Conservation (phyloP, 352 stramenopile species). For the Blastocystis hominis region DNA sequence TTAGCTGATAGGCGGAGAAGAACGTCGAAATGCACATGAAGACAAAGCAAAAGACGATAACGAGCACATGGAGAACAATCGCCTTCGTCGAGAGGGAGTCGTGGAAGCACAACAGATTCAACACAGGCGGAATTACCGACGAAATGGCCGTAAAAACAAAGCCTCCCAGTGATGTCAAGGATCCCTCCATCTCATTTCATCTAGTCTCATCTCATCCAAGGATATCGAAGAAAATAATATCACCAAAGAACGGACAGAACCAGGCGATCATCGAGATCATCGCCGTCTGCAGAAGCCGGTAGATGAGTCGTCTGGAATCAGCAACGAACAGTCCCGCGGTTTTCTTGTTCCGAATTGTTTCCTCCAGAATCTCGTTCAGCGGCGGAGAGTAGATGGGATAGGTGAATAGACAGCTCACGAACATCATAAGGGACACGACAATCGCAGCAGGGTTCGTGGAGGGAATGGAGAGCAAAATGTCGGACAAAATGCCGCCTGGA, state of each 20-base stretch:
- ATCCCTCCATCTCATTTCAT: neutral
- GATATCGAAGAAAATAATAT: slow-evolving; percentile 54
- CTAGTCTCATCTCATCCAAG: neutral
- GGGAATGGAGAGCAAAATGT: slow-evolving; percentile 44
- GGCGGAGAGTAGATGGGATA: slow-evolving; percentile 51
- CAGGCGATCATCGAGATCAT: slow-evolving; percentile 10
- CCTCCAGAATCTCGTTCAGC: slow-evolving; percentile 41
- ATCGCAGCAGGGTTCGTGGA: neutral
- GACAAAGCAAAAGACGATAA: neutral
- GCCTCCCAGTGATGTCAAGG: slow-evolving; percentile 30
- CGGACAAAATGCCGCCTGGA: neutral
- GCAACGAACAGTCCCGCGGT: slow-evolving; percentile 19
- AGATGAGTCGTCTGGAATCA: neutral
- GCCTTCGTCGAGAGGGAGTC: neutral
- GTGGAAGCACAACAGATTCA: slow-evolving; percentile 4
- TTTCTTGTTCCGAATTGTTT: slow-evolving; percentile 33
- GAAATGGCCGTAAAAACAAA: slow-evolving; percentile 54
- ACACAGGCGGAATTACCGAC: slow-evolving; percentile 17
- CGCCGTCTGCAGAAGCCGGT: slow-evolving; percentile 34
- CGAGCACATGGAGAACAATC: neutral
- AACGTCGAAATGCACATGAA: slow-evolving; percentile 41
- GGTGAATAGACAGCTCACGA: slow-evolving; percentile 45
- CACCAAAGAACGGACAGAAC: slow-evolving; percentile 51
- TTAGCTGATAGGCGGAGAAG: slow-evolving; percentile 16
- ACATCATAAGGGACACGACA: slow-evolving; percentile 51